phyloP scores from a whole-genome alignment of 1,284 basidiomycete species.

The Trametes pubescens region DNA sequence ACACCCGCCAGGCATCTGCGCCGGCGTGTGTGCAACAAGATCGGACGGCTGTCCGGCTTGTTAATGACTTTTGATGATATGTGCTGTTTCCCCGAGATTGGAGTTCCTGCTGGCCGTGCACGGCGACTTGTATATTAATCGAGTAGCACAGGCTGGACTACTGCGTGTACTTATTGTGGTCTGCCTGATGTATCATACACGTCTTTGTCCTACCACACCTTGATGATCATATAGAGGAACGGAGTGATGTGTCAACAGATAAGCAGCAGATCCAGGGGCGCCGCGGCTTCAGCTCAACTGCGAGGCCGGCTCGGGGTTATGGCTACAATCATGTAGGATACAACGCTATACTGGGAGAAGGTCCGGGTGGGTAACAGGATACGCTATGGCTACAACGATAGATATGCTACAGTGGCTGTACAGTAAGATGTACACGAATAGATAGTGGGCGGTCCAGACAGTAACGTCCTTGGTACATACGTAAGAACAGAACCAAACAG shows the following conservation, averaged over 20 bases:
- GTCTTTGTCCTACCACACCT: neutral
- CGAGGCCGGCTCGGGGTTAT: neutral
- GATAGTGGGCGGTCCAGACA: too few relatives aligned
- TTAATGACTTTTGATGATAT: neutral
- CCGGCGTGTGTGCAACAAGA: neutral
- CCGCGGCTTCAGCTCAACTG: neutral
- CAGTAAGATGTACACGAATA: too few relatives aligned
- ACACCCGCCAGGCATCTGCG: neutral
- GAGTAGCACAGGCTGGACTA: neutral
- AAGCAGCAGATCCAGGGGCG: neutral
- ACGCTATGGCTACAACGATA: too few relatives aligned
- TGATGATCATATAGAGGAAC: neutral
- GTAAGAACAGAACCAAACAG: too few relatives aligned
- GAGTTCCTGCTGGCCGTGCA: neutral
- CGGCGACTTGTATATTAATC: neutral
- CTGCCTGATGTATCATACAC: slow-evolving; percentile 6
- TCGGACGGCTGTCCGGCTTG: neutral
- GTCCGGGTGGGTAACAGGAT: too few relatives aligned
- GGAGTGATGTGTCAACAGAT: neutral
- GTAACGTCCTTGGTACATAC: too few relatives aligned
- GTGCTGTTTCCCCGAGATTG: neutral
- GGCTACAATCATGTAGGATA: neutral
- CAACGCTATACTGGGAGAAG: too few relatives aligned
- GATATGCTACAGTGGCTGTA: too few relatives aligned
- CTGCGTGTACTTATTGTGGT: neutral